phyloP scores from a whole-genome alignment of 1,284 basidiomycete genomes.

The Erythrobasidium hasegawianum region DNA sequence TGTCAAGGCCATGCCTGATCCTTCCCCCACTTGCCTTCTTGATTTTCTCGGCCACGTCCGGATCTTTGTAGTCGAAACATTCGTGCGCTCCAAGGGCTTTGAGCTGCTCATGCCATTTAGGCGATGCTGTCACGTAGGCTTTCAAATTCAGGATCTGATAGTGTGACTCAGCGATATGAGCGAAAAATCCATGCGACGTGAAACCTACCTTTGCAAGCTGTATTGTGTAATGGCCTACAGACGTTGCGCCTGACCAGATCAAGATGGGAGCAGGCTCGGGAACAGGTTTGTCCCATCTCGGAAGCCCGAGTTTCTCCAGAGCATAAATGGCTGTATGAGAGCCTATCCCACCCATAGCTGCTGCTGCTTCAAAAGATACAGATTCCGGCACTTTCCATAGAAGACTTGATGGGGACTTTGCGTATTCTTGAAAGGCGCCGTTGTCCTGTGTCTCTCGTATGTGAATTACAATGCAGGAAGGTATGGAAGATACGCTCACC shows the following conservation, averaged over 20 bases:
- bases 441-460: constrained; percentile 45
- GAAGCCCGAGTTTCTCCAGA: constrained; percentile 10
- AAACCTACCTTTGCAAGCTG: constrained; percentile 54
- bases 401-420: constrained; percentile 46
- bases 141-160: constrained; percentile 55
- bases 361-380: constrained; percentile 55
- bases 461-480: no score
- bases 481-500: not conserved
- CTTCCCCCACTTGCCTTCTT: constrained; percentile 38
- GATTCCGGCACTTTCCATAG: constrained; percentile 48
- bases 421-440: constrained; percentile 52
- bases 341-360: constrained; percentile 42
- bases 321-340: constrained; percentile 3
- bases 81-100: constrained; percentile 58
- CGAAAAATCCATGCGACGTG: no score
- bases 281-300: constrained; percentile 1
- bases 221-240: constrained; percentile 56
- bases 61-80: constrained; percentile 52
- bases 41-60: constrained; percentile 36
- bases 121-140: constrained; percentile 58
- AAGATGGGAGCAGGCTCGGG: constrained; percentile 44
- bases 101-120: constrained; percentile 53
- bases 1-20: constrained; percentile 39
- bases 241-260: constrained; percentile 53
- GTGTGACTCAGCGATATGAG: no score